phyloP scores from a whole-genome alignment of 352 stramenopile genomes.

The Phytophthora pluvialis region DNA sequence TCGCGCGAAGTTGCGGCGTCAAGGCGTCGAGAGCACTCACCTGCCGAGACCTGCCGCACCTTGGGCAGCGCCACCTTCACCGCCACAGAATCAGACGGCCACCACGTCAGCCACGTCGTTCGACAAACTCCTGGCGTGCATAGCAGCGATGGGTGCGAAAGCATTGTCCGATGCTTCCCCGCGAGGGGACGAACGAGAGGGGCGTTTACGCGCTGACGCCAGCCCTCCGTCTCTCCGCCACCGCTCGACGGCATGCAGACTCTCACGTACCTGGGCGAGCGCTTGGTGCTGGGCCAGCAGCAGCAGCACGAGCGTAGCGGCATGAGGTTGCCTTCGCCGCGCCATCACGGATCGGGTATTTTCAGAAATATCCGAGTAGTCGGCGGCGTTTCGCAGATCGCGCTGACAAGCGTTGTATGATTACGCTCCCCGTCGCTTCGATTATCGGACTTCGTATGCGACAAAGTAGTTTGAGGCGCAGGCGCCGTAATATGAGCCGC shows the following conservation, averaged over 20 bases:
- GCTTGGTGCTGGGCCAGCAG: slow-evolving; percentile 1
- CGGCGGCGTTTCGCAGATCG: slow-evolving; percentile 18
- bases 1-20: slow-evolving; percentile 5
- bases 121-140: slow-evolving; percentile 8
- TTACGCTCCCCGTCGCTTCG: slow-evolving; percentile 6
- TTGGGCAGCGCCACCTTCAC: slow-evolving; percentile 34
- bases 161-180: background rate
- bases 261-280: slow-evolving; percentile 21
- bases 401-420: slow-evolving; percentile 19
- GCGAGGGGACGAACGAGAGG: slow-evolving; percentile 21
- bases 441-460: slow-evolving; percentile 10
- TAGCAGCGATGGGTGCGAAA: slow-evolving; percentile 12
- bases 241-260: background rate
- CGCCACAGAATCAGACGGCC: slow-evolving; percentile 17
- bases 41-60: slow-evolving; percentile 24
- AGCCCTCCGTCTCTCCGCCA: slow-evolving; percentile 7
- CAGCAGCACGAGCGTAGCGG: slow-evolving; percentile 8
- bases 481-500: slow-evolving; percentile 21
- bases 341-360: slow-evolving; percentile 5
- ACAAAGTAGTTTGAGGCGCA: slow-evolving; percentile 23
- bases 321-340: background rate
- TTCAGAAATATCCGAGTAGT: slow-evolving; percentile 11
- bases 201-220: slow-evolving; percentile 21
- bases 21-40: slow-evolving; percentile 17
- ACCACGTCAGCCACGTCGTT: slow-evolving; percentile 24